Conservation (phyloP, 78 protist genomes). For the Dictyostelium brefeldianum region DNA sequence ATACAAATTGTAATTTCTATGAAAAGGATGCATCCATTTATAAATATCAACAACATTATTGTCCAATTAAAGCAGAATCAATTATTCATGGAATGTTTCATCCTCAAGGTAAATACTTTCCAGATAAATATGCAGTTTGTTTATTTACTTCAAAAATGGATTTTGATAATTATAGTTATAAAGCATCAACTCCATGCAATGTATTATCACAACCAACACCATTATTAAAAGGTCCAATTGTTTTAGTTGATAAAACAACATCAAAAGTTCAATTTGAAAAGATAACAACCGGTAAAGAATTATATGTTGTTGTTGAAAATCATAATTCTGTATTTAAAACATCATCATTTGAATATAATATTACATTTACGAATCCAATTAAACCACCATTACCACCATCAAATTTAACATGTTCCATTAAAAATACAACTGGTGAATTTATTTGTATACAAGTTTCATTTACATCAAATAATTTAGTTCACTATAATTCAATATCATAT, state of each 20-base stretch:
- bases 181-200: background rate
- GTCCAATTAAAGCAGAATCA: background rate
- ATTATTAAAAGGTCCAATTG: no score
- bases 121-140: constrained; percentile 20
- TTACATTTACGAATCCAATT: background rate
- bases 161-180: background rate
- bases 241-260: background rate
- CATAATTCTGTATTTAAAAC: background rate
- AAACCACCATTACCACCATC: background rate
- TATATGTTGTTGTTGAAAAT: constrained; percentile 1
- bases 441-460: background rate
- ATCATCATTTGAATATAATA: background rate
- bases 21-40: background rate
- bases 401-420: background rate
- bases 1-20: background rate
- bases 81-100: background rate
- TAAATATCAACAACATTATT: background rate
- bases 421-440: background rate
- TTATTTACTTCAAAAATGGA: background rate
- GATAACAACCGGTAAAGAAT: background rate
- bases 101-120: background rate
- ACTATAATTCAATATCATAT: background rate
- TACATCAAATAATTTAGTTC: background rate
- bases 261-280: background rate
- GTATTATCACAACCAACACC: background rate